phyloP scores from a whole-genome alignment of 192 early-diverging fungal genomes.

The Gigaspora rosea region DNA sequence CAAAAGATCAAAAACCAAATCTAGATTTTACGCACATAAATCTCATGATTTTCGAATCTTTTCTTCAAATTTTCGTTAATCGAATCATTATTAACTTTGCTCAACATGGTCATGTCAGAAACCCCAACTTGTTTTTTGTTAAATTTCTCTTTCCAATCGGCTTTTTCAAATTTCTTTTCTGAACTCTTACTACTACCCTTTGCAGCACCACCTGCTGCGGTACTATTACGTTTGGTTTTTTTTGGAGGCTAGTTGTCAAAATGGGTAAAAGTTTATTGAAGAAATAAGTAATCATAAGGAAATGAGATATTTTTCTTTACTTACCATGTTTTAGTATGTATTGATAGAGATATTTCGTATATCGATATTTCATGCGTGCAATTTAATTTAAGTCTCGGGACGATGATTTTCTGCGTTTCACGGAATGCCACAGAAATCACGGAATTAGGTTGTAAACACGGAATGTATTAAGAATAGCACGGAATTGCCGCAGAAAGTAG shows the following conservation, averaged over 20 bases:
- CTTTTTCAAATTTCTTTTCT: constrained; percentile 39
- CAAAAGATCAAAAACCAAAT: background rate
- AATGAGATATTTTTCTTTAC: too few species aligned
- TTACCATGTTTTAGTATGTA: too few species aligned
- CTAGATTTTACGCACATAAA: constrained; percentile 71
- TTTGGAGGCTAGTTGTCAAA: background rate
- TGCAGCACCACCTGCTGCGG: background rate
- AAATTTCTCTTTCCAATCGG: constrained; percentile 74
- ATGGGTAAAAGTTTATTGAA: too few species aligned
- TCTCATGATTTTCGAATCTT: constrained; percentile 80
- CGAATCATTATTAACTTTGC: constrained; percentile 92
- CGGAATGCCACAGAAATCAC: too few species aligned
- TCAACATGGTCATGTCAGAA: constrained; percentile 88
- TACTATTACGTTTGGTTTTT: background rate
- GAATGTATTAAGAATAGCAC: too few species aligned
- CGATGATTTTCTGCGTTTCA: too few species aligned
- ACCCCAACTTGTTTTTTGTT: constrained; percentile 81
- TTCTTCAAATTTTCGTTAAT: constrained; percentile 94
- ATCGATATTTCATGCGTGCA: too few species aligned
- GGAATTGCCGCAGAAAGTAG: too few species aligned
- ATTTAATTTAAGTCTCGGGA: too few species aligned
- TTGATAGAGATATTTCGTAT: too few species aligned
- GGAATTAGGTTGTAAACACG: too few species aligned
- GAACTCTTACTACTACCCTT: background rate
- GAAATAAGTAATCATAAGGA: too few species aligned